These are phyloP conservation scores for Diplosphaera chodatii DNA, from an alignment of 139 green algal genomes.

Conservation along the genomic window DNA sequence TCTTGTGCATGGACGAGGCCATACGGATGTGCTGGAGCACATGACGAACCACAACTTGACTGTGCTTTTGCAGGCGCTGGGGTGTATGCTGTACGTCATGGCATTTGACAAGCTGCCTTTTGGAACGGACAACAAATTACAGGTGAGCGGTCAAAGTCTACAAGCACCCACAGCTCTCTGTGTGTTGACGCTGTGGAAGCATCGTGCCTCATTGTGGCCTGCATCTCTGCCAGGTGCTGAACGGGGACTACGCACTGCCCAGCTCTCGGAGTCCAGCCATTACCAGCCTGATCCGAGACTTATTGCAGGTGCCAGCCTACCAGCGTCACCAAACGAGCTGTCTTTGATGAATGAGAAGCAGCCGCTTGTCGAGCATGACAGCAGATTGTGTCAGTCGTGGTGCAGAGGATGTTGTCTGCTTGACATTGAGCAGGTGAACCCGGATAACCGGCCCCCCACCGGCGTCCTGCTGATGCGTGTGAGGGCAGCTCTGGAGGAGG, in stretches of 20 bases:
- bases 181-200: too few relatives aligned
- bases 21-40: not conserved
- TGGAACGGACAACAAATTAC: conserved; percentile 66
- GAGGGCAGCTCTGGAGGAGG: not conserved
- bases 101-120: conserved; percentile 74
- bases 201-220: too few relatives aligned
- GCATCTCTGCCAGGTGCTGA: conserved; percentile 60
- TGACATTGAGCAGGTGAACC: not conserved
- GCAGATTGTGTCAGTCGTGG: too few relatives aligned
- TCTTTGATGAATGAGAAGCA: too few relatives aligned
- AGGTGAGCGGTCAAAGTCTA: conserved; percentile 27
- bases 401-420: too few relatives aligned
- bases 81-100: conserved; percentile 78
- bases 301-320: conserved; percentile 1
- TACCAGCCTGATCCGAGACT: conserved; percentile 7
- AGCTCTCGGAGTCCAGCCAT: not conserved
- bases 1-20: too few relatives aligned
- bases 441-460: conserved; percentile 6
- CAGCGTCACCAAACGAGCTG: too few relatives aligned
- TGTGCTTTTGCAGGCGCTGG: conserved; percentile 54
- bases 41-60: too few relatives aligned
- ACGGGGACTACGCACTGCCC: conserved; percentile 60
- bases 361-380: too few relatives aligned
- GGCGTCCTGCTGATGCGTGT: not conserved
- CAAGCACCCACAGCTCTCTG: too few relatives aligned